Conservation (phyloP, 768 basidiomycete genomes). For the Pisolithus orientalis region DNA sequence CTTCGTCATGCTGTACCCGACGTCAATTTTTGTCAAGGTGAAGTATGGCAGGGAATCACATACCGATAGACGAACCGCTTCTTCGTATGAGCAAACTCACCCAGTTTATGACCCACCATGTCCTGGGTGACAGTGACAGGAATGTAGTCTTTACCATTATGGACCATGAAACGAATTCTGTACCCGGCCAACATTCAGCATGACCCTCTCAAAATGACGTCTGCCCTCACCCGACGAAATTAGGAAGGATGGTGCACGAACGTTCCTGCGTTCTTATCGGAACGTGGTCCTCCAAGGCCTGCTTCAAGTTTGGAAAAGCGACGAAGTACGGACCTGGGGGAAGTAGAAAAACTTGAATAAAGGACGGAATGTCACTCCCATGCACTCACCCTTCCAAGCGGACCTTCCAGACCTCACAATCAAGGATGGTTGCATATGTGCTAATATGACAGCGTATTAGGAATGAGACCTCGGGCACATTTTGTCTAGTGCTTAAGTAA, state of each 20-base stretch:
- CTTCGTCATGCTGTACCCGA: conserved; percentile 29
- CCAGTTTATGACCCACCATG: conserved; percentile 98
- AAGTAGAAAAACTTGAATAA: too few species aligned
- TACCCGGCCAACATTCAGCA: not conserved
- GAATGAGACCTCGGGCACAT: too few species aligned
- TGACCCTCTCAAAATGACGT: not conserved
- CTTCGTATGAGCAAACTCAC: conserved; percentile 89
- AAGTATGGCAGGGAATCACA: conserved; percentile 27
- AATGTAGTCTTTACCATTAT: conserved; percentile 88
- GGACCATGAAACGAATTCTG: conserved; percentile 85
- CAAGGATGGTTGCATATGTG: conserved; percentile 56
- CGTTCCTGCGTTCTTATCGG: conserved; percentile 86
- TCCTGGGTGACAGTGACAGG: conserved; percentile 89
- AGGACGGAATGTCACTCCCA: not conserved
- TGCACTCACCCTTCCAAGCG: conserved; percentile 71
- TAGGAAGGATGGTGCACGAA: conserved; percentile 89
- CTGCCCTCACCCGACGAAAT: conserved; percentile 81
- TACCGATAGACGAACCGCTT: conserved; percentile 84
- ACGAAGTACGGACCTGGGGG: conserved; percentile 94
- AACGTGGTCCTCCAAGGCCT: conserved; percentile 74
- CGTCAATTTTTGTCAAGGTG: not conserved
- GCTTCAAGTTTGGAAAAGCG: conserved; percentile 81
- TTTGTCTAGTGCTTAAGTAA: too few species aligned
- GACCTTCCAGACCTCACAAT: conserved; percentile 61
- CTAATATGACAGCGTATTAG: too few species aligned